Percentiles rank a stretch among this genome's conserved stretches.
Conservation (phyloP, 2,329 filamentous ascomycete genomes). For the Trichoderma arundinaceum region DNA sequence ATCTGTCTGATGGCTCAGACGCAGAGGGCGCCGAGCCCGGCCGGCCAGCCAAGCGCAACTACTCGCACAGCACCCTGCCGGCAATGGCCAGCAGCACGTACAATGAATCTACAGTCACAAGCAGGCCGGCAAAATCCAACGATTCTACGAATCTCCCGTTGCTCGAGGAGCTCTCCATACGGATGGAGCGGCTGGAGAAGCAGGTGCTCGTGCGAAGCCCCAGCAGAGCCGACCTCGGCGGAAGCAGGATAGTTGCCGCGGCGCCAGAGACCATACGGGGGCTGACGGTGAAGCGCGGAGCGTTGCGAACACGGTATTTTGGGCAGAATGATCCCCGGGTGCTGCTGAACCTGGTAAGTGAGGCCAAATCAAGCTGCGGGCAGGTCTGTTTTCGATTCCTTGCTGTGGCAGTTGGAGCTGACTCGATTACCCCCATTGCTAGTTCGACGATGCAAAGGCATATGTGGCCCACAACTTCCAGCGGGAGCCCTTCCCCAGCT, state of each 20-base stretch:
- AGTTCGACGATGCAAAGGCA: slow-evolving; percentile 61
- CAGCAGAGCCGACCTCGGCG: slow-evolving; percentile 46
- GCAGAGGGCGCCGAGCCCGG: slow-evolving; percentile 42
- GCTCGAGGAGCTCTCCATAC: slow-evolving; percentile 55
- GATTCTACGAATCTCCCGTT: slow-evolving; percentile 44
- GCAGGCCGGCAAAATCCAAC: slow-evolving; percentile 42
- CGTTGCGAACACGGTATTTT: slow-evolving; percentile 56
- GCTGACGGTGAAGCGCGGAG: slow-evolving; percentile 55
- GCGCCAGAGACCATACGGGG: slow-evolving; percentile 55
- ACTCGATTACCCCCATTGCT: slow-evolving; percentile 13
- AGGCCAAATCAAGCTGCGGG: background rate
- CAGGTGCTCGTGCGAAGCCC: slow-evolving; percentile 53
- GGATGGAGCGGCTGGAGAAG: slow-evolving; percentile 61
- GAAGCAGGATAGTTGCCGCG: slow-evolving; percentile 43
- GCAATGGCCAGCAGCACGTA: slow-evolving; percentile 36
- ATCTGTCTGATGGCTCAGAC: slow-evolving; percentile 58
- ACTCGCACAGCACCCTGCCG: slow-evolving; percentile 40
- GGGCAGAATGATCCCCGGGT: slow-evolving; percentile 60
- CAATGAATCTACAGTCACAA: slow-evolving; percentile 35
- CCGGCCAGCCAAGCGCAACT: slow-evolving; percentile 49
- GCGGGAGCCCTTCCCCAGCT: slow-evolving; percentile 51
- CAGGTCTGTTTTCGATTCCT: background rate
- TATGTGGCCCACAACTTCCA: slow-evolving; percentile 51
- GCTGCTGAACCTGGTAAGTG: slow-evolving; percentile 58
- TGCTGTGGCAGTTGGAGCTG: slow-evolving; percentile 10